Evolutionary conservation across 2,329 filamentous ascomycete genomes (phyloP).

Genomic region (Pseudocercospora musae): DNA sequence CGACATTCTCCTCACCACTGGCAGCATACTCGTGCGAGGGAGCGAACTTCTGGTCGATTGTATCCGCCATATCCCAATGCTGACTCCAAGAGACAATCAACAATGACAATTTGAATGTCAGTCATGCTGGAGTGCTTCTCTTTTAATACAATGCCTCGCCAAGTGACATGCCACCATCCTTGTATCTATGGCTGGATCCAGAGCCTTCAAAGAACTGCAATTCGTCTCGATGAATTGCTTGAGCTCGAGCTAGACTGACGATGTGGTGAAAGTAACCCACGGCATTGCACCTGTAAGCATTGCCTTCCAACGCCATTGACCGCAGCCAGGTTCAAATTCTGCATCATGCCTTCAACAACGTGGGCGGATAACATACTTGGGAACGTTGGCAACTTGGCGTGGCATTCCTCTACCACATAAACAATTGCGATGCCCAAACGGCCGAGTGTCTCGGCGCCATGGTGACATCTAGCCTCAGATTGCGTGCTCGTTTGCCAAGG

Average conservation of each 20-base stretch:
- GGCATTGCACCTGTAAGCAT: neutral
- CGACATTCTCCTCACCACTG: constrained; percentile 14
- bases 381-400: neutral
- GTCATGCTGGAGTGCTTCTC: neutral
- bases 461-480: neutral
- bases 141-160: neutral
- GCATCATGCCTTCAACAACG: neutral
- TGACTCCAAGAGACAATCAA: neutral
- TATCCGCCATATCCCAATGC: neutral
- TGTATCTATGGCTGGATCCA: neutral
- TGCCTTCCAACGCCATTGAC: neutral
- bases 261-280: neutral
- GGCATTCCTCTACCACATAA: neutral
- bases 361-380: neutral
- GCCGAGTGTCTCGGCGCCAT: constrained; percentile 1
- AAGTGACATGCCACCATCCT: neutral
- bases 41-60: constrained; percentile 8
- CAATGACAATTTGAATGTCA: neutral
- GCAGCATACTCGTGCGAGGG: neutral
- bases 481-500: neutral
- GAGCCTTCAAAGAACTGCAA: neutral
- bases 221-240: neutral
- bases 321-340: neutral
- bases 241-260: neutral
- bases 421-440: neutral